These are phyloP conservation scores for Exophiala sp. DNA, from an alignment of 2,329 filamentous ascomycete species.

Conservation along the genomic window DNA sequence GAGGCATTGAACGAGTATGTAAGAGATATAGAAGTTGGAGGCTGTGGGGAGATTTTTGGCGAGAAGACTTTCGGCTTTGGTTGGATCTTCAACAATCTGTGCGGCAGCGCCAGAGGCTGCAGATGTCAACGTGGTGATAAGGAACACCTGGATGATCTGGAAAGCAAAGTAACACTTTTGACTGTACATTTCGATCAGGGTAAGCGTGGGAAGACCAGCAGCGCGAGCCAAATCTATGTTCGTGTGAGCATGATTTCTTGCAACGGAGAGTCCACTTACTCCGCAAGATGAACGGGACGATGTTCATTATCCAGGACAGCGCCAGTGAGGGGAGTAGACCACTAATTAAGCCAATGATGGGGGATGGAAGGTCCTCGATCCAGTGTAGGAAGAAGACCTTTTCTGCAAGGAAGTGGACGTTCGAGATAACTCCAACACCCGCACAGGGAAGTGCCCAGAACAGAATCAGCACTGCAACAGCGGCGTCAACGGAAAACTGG, in stretches of 20 bases:
- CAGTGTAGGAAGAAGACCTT: conserved; percentile 62
- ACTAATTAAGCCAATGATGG: conserved; percentile 73
- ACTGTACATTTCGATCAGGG: conserved; percentile 79
- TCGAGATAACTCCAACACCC: conserved; percentile 78
- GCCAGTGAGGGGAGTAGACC: conserved; percentile 78
- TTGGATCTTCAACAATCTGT: conserved; percentile 64
- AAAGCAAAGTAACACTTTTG: conserved; percentile 80
- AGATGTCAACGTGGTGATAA: conserved; percentile 78
- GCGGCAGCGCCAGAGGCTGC: conserved; percentile 65
- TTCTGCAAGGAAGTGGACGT: conserved; percentile 65
- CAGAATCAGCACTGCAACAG: conserved; percentile 73
- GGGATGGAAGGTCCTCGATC: conserved; percentile 65
- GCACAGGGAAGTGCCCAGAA: conserved; percentile 80
- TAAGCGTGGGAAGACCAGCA: conserved; percentile 73
- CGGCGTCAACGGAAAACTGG: conserved; percentile 63
- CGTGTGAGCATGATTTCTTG: conserved; percentile 18
- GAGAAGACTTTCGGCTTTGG: conserved; percentile 61
- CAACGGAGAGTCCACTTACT: conserved; percentile 45
- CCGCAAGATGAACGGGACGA: conserved; percentile 79
- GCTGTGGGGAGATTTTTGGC: conserved; percentile 77
- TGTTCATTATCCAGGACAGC: conserved; percentile 77
- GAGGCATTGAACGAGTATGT: conserved; percentile 91
- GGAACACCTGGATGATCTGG: conserved; percentile 79
- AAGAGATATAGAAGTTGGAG: conserved; percentile 92
- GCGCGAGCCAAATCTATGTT: conserved; percentile 58